Evolutionary conservation across 78 protist species (phyloP).

Genomic region (Tieghemostelium lacteum): DNA sequence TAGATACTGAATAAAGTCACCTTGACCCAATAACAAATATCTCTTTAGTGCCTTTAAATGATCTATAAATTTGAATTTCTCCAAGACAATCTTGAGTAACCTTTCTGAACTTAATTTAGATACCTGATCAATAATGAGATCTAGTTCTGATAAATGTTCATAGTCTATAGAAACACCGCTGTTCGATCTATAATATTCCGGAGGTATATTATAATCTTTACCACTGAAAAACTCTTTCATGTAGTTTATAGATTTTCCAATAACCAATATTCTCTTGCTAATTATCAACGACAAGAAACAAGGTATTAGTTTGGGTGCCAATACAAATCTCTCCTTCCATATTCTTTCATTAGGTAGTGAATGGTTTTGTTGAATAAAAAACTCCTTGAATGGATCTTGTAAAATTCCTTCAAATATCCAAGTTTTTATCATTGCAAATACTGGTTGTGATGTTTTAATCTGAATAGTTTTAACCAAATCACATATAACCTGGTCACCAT

Average conservation of each 20-base stretch:
- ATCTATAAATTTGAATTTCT: constrained; percentile 46
- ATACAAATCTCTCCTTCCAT: constrained; percentile 50
- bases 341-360: constrained; percentile 5
- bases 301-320: constrained; percentile 12
- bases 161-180: background rate
- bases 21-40: constrained; percentile 88
- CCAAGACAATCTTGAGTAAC: constrained; percentile 44
- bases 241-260: constrained; percentile 88
- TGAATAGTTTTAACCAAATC: constrained; percentile 5
- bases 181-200: background rate
- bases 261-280: constrained; percentile 37
- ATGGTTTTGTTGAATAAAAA: constrained; percentile 48
- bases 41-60: constrained; percentile 77
- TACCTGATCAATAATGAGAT: constrained; percentile 1
- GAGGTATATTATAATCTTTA: constrained; percentile 8
- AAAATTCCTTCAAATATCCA: constrained; percentile 84
- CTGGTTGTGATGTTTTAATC: constrained; percentile 48
- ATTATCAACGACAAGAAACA: constrained; percentile 4
- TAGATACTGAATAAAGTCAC: constrained; percentile 88
- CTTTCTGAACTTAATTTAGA: constrained; percentile 29
- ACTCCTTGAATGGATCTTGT: constrained; percentile 69
- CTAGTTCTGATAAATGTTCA: background rate
- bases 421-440: constrained; percentile 38
- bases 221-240: constrained; percentile 82
- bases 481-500: constrained; percentile 25